A percentile compares a stretch with the other conserved stretches of the same genome.
phyloP scores from a whole-genome alignment of 176 grass and related monocot species.

The Miscanthus lutarioriparius region DNA sequence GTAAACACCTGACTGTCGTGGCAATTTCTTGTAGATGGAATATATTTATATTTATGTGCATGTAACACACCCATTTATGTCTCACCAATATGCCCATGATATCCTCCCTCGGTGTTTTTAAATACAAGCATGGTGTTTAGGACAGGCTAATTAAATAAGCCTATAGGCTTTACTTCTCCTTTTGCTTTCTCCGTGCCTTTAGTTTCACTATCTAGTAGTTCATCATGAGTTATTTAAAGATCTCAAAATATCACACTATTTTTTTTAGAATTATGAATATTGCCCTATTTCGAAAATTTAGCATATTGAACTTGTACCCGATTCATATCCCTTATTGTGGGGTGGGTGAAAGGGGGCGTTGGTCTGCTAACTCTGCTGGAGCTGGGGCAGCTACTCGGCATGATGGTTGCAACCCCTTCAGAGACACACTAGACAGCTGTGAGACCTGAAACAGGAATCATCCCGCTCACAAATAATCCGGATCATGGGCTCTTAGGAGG shows the following conservation, averaged over 20 bases:
- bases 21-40: neutral
- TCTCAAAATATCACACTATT: neutral
- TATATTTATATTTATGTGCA: neutral
- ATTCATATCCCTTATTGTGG: neutral
- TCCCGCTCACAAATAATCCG: neutral
- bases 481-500: neutral
- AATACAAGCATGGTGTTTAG: too few species aligned
- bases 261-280: neutral
- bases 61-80: neutral
- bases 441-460: neutral
- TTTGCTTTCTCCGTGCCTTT: neutral
- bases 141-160: neutral
- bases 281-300: neutral
- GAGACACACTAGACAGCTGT: neutral
- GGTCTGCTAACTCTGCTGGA: neutral
- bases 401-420: neutral
- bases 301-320: neutral
- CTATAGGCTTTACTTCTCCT: neutral
- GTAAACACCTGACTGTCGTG: neutral
- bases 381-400: neutral
- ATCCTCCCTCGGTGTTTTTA: too few species aligned
- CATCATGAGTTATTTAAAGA: neutral
- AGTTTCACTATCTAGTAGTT: neutral
- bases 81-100: too few species aligned
- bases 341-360: neutral